Evolutionary conservation across 495 filamentous ascomycete species (phyloP), one percentile per base, ranked within the genome.

Genomic region (Xanthoparmelia taractica): DNA sequence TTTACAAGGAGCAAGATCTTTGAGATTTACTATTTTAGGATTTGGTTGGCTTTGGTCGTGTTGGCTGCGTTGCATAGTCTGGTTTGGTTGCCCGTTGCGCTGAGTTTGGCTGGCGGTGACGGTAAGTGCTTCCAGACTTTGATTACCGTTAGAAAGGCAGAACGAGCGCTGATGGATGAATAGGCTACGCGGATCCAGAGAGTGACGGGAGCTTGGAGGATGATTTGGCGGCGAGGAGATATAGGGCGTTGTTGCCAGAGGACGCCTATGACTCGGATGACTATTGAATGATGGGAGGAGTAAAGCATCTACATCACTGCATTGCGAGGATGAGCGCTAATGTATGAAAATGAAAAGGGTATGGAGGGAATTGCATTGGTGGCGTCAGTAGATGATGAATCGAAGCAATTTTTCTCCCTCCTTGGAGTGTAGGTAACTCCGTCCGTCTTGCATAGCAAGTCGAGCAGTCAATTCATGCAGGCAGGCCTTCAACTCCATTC

Each of bases 1-100:
- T 97, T 96, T 66, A 99, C 94, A 11, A 77, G 89, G 31, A 96
- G 91, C 74, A 97, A 97, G 83, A 97, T 99, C 72, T 99, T 99
- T 71, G 95, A 97, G 79, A 89, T 97, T 60, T 99, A 97, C 74
- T 99, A 97, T 73, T 99, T 99, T 77, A 80, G 94, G 11, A 88
- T 99, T 41, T 99, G 94, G 94, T 72, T 96, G 27, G 87, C 92
- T 52, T 79, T 99, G 64, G 91, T 97, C 43, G 66, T 91, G 27
- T 90, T 96, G 65, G 95, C 91, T n/a, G 90, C 91, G 27, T 78
- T 82, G 0, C 94, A 99, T 73, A 90, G 92, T 15, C 79, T 99
- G 20, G 82, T 99, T 4, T 96, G 96, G 74, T 76, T 99, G 65
- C 94, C 94, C 0, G 95, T 97, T 10, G 89, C 87, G 34, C 79